Percentiles rank a stretch among this genome's conserved stretches.
These are phyloP conservation scores for Endocalyx cinctus DNA, from an alignment of 2,329 filamentous ascomycete species.

Conservation along the genomic window DNA sequence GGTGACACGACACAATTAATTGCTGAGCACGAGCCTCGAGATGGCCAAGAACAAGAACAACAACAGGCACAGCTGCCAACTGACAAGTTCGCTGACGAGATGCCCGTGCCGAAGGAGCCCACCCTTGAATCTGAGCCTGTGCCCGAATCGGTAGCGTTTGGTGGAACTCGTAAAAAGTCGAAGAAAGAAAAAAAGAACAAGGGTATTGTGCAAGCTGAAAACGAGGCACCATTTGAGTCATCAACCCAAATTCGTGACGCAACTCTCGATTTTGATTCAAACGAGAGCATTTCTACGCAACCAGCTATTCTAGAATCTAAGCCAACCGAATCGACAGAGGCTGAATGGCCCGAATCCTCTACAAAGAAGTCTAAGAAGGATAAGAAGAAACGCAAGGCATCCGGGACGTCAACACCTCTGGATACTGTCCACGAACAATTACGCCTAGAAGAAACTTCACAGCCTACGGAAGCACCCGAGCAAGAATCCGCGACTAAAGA, in stretches of 20 bases:
- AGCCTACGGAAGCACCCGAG: conserved; percentile 18
- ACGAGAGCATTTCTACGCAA: conserved; percentile 2
- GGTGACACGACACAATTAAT: neutral
- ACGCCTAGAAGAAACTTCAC: conserved; percentile 13
- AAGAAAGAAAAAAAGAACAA: conserved; percentile 36
- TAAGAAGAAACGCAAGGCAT: conserved; percentile 23
- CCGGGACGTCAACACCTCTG: conserved; percentile 14
- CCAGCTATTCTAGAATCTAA: conserved; percentile 6
- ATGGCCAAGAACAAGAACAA: neutral
- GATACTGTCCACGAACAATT: conserved; percentile 12
- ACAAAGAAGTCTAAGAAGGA: conserved; percentile 31
- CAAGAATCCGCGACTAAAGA: conserved; percentile 18
- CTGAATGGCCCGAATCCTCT: conserved; percentile 16
- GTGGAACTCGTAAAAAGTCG: conserved; percentile 23
- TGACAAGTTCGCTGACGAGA: conserved; percentile 6
- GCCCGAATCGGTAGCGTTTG: conserved; percentile 11
- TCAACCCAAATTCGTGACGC: too few relatives aligned
- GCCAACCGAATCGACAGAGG: conserved; percentile 8
- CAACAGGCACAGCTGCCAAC: conserved; percentile 5
- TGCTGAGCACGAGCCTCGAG: neutral
- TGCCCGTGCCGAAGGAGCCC: conserved; percentile 5
- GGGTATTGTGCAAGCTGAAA: conserved; percentile 14
- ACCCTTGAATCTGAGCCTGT: conserved; percentile 10
- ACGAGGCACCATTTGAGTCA: conserved; percentile 13
- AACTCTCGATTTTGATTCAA: too few relatives aligned